Conservation (phyloP, 116 monocot species). For the Trichopus zeylanicus region DNA sequence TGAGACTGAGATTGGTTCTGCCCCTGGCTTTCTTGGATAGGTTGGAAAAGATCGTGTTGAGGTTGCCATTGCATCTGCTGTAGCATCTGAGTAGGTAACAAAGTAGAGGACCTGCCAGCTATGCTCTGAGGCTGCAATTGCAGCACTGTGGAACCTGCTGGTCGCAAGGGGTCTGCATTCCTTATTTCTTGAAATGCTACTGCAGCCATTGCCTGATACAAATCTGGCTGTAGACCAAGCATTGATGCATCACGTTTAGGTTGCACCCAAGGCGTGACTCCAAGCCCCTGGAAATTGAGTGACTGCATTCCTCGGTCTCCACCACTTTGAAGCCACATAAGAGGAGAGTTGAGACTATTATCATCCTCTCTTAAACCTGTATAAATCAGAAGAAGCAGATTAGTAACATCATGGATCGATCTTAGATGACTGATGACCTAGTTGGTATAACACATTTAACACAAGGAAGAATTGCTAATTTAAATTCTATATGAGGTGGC, state of each 20-base stretch:
- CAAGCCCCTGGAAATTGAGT: constrained; percentile 69
- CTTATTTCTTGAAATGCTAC: constrained; percentile 64
- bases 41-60: constrained; percentile 43
- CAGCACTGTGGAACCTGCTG: constrained; percentile 40
- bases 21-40: constrained; percentile 27
- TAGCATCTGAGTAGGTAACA: constrained; percentile 36
- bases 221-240: constrained; percentile 72
- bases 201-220: constrained; percentile 68
- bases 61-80: constrained; percentile 48
- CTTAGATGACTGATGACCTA: too few relatives aligned
- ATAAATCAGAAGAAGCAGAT: constrained; percentile 1
- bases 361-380: constrained; percentile 58
- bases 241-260: constrained; percentile 48
- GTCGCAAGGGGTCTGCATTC: constrained; percentile 44
- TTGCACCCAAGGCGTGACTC: constrained; percentile 59
- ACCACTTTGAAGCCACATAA: constrained; percentile 72
- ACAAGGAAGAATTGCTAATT: too few relatives aligned
- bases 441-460: too few relatives aligned
- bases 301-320: constrained; percentile 54
- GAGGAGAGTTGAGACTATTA: constrained; percentile 45
- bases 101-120: constrained; percentile 15
- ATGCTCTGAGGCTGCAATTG: constrained; percentile 64
- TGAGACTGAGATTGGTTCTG: constrained; percentile 35
- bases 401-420: neutral
- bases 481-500: too few relatives aligned